Conservation (phyloP, 1,284 basidiomycete genomes). For the Boletellus deceptivus region DNA sequence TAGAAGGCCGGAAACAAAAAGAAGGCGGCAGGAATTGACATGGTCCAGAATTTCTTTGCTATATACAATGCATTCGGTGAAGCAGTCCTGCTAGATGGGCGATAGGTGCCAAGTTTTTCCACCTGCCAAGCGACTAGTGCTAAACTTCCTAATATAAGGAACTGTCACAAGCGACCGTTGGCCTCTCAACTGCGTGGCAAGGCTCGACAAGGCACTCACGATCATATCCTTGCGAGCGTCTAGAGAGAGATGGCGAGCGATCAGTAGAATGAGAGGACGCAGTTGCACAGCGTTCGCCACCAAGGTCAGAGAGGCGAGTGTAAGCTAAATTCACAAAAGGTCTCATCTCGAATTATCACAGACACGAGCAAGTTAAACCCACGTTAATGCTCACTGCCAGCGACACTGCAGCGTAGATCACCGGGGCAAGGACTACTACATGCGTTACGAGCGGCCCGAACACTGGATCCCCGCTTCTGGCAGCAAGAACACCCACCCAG, state of each 20-base stretch:
- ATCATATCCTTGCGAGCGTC: constrained; percentile 18
- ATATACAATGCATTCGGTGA: not conserved
- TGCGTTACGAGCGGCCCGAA: constrained; percentile 62
- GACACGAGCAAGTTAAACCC: constrained; percentile 21
- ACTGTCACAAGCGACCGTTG: constrained; percentile 17
- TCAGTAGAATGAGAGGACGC: constrained; percentile 21
- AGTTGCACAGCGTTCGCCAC: constrained; percentile 27
- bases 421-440: constrained; percentile 50
- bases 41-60: constrained; percentile 10
- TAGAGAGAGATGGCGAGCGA: constrained; percentile 17
- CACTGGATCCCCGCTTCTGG: constrained; percentile 49
- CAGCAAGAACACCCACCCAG: constrained; percentile 57
- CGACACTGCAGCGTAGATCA: constrained; percentile 43
- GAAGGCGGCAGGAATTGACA: constrained; percentile 36
- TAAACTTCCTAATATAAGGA: constrained; percentile 23
- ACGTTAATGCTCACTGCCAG: constrained; percentile 46
- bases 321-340: constrained; percentile 11
- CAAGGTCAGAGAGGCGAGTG: constrained; percentile 16
- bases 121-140: constrained; percentile 15
- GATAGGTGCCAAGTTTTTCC: constrained; percentile 1
- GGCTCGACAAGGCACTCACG: constrained; percentile 14
- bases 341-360: not conserved
- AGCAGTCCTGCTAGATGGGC: not conserved
- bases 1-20: constrained; percentile 40
- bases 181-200: constrained; percentile 1